Conservation (phyloP, 2,329 filamentous ascomycete genomes). For the Fusarium sp. region DNA sequence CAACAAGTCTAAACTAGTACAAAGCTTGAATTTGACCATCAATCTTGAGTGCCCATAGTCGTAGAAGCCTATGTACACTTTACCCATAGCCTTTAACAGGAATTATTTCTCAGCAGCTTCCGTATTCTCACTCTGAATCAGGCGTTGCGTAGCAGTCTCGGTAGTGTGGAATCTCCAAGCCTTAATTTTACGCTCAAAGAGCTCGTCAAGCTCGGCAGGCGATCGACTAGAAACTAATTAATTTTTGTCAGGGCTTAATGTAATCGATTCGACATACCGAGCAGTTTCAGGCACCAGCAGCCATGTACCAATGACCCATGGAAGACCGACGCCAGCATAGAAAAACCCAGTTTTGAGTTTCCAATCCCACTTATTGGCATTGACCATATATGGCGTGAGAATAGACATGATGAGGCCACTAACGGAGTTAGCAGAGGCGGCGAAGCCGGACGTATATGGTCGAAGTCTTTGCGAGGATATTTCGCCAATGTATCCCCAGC, state of each 20-base stretch:
- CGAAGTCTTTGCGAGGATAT: conserved; percentile 52
- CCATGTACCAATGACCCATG: conserved; percentile 44
- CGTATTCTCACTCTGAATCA: background rate
- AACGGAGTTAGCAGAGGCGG: conserved; percentile 31
- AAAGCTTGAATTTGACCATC: too few relatives aligned
- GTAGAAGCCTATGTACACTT: too few relatives aligned
- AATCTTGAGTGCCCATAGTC: too few relatives aligned
- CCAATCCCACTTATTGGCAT: conserved; percentile 48
- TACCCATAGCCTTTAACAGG: background rate
- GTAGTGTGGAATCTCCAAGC: conserved; percentile 29
- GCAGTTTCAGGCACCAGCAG: conserved; percentile 47
- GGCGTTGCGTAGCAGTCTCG: background rate
- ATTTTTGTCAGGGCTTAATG: too few relatives aligned
- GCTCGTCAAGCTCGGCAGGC: conserved; percentile 48
- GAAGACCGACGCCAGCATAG: conserved; percentile 43
- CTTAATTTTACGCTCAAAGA: conserved; percentile 43
- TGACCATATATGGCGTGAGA: conserved; percentile 49
- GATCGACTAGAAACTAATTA: conserved; percentile 32
- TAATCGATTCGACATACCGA: background rate
- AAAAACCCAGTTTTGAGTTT: conserved; percentile 49
- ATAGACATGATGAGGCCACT: conserved; percentile 28
- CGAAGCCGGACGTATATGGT: conserved; percentile 48
- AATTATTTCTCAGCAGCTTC: background rate
- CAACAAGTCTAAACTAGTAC: too few relatives aligned
- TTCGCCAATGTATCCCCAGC: conserved; percentile 50